Evolutionary conservation across 208 protist species (phyloP).

Genomic region (Balamuthia mandrillaris): DNA sequence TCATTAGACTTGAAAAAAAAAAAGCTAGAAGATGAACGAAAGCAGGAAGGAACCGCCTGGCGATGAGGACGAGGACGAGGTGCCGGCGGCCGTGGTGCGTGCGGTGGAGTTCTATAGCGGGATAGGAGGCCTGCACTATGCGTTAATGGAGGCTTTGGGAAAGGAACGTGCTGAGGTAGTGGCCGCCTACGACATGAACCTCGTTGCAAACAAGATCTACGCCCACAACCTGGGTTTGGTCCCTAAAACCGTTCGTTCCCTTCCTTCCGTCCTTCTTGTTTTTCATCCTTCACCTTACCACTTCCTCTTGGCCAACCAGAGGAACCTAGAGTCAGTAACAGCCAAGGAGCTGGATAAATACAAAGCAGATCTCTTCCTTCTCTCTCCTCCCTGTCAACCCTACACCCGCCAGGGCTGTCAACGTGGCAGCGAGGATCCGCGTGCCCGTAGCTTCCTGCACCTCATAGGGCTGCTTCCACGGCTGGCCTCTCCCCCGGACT

Average conservation of each 20-base stretch:
- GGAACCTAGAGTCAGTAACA: neutral
- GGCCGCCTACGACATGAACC: neutral
- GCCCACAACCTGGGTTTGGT: conserved; percentile 10
- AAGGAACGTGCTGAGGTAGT: neutral
- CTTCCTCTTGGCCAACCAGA: neutral
- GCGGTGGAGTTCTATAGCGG: neutral
- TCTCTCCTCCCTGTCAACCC: conserved; percentile 5
- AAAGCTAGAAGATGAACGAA: no score
- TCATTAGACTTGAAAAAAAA: no score
- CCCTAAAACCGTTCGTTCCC: no score
- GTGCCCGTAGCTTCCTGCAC: neutral
- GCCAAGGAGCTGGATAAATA: neutral
- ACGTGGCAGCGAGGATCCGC: neutral
- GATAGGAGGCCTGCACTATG: neutral
- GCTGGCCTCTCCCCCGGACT: neutral
- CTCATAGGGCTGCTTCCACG: neutral
- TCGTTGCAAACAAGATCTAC: neutral
- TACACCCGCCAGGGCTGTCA: conserved; percentile 5
- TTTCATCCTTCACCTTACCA: no score
- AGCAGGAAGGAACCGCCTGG: no score
- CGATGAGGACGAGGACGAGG: no score
- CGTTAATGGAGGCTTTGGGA: neutral
- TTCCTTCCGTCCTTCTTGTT: no score
- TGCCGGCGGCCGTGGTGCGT: no score
- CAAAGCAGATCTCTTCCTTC: neutral